Percentiles rank a stretch among this genome's conserved stretches.
These are phyloP conservation scores for Botrytis sinoallii DNA, from an alignment of 2,329 filamentous ascomycete species.

Conservation along the genomic window DNA sequence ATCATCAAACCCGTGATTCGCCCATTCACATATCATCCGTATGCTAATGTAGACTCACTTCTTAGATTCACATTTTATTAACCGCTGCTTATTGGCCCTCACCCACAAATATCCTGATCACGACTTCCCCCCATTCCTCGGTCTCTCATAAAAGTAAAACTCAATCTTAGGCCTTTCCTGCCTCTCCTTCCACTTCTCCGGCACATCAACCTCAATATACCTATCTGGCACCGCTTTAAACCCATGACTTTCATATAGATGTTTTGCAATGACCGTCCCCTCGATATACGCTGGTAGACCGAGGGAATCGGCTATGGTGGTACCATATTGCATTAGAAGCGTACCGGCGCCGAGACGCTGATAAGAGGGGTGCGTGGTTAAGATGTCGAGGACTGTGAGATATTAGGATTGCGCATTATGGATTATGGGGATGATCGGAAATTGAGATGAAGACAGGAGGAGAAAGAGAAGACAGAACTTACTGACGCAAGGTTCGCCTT, in stretches of 20 bases:
- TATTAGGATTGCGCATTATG: background rate
- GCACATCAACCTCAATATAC: conserved; percentile 21
- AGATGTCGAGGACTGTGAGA: conserved; percentile 36
- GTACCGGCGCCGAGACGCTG: conserved; percentile 40
- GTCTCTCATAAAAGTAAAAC: conserved; percentile 25
- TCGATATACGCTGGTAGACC: conserved; percentile 21
- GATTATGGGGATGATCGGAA: background rate
- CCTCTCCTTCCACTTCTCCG: conserved; percentile 23
- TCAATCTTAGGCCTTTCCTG: conserved; percentile 18
- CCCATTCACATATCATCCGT: background rate
- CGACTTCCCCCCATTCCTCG: background rate
- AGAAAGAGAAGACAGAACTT: background rate
- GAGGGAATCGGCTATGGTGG: conserved; percentile 32
- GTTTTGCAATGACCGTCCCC: conserved; percentile 21
- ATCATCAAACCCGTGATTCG: background rate
- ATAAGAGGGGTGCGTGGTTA: conserved; percentile 39
- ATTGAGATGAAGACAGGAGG: background rate
- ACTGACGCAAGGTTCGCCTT: conserved; percentile 24
- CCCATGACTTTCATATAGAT: conserved; percentile 27
- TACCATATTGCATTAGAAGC: conserved; percentile 41
- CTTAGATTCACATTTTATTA: background rate
- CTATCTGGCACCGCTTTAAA: conserved; percentile 20
- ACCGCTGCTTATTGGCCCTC: no score
- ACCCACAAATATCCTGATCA: background rate
- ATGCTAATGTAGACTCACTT: background rate